These are phyloP conservation scores for Ormosia emarginata DNA, from an alignment of 306 rosid species.

Conservation along the genomic window DNA sequence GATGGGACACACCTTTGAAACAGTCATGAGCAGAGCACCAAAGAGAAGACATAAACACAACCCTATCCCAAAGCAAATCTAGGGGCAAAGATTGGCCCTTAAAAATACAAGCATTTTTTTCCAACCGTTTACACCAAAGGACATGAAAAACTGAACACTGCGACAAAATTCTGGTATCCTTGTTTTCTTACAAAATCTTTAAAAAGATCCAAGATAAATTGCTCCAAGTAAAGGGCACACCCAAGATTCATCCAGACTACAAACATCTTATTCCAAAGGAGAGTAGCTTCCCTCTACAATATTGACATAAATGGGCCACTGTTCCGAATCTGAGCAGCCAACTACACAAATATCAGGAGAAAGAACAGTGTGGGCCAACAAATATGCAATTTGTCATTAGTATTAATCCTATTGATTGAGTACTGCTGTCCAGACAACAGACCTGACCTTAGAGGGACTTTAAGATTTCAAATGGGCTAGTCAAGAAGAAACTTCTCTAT, in stretches of 20 bases:
- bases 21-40: not conserved
- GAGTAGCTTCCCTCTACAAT: not conserved
- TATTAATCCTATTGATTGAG: not conserved
- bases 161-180: not conserved
- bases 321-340: not conserved
- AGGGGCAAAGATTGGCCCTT: not conserved
- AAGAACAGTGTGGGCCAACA: too few relatives aligned
- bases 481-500: not conserved
- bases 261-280: not conserved
- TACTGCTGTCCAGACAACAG: not conserved
- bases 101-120: not conserved
- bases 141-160: not conserved
- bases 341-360: not conserved
- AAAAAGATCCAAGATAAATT: not conserved
- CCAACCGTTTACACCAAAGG: not conserved
- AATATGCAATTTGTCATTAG: not conserved
- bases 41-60: not conserved
- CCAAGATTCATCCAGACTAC: not conserved
- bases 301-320: not conserved
- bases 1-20: not conserved
- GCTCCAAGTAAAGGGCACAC: not conserved
- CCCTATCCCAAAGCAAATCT: not conserved
- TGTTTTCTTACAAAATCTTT: not conserved
- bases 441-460: not conserved
- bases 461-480: not conserved